Evolutionary conservation across 805 yeast genomes (phyloP).

Genomic region (Monosporozyma siamensis): DNA sequence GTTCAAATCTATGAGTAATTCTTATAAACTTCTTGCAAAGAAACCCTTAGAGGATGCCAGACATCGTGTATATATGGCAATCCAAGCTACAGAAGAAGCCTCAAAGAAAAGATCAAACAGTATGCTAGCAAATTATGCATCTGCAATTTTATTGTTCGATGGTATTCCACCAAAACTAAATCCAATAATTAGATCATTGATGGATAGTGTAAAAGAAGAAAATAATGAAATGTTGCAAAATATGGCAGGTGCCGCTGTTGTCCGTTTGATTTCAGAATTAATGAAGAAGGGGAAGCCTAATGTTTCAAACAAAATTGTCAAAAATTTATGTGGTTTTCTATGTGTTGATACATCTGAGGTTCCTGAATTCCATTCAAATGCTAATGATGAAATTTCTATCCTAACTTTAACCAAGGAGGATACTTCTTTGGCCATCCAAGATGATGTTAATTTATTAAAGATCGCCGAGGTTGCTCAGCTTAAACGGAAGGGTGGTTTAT

Average conservation of each 20-base stretch:
- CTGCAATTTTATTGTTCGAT: slow-evolving; percentile 56
- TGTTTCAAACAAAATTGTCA: slow-evolving; percentile 81
- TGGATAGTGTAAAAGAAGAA: slow-evolving; percentile 86
- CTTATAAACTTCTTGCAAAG: slow-evolving; percentile 59
- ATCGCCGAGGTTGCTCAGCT: slow-evolving; percentile 65
- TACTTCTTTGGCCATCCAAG: slow-evolving; percentile 50
- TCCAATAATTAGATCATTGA: slow-evolving; percentile 77
- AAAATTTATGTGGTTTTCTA: slow-evolving; percentile 81
- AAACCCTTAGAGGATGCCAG: slow-evolving; percentile 73
- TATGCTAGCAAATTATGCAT: slow-evolving; percentile 66
- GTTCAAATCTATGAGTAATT: slow-evolving; percentile 51
- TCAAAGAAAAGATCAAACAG: slow-evolving; percentile 43
- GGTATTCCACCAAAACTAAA: slow-evolving; percentile 77
- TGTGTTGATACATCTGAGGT: slow-evolving; percentile 96
- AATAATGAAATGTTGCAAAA: slow-evolving; percentile 54
- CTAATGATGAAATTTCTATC: slow-evolving; percentile 43
- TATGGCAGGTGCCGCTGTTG: slow-evolving; percentile 61
- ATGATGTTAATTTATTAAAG: slow-evolving; percentile 48
- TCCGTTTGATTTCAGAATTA: slow-evolving; percentile 54
- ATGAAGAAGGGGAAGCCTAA: slow-evolving; percentile 48
- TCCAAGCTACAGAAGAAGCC: slow-evolving; percentile 55
- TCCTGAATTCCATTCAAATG: slow-evolving; percentile 76
- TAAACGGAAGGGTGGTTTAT: slow-evolving; percentile 76
- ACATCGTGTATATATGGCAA: slow-evolving; percentile 53
- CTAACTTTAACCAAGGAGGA: slow-evolving; percentile 76